These are phyloP conservation scores for Bryoerythrophyllum caledonicum DNA, from an alignment of 225 moss, liverwort and hornwort species.

Conservation along the genomic window DNA sequence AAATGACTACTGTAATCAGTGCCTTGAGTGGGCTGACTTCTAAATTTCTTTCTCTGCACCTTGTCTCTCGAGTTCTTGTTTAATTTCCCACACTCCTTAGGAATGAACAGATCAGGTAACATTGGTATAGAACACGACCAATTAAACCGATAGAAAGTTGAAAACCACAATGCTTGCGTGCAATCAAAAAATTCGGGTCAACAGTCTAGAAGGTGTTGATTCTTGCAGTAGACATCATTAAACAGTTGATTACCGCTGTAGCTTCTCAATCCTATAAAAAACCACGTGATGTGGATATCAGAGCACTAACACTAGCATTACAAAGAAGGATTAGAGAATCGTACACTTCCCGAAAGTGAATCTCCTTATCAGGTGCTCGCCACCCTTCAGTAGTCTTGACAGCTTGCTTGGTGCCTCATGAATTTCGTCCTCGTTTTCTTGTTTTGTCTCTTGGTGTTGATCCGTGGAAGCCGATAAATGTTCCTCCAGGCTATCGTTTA, in stretches of 20 bases:
- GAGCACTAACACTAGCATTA: constrained; percentile 13
- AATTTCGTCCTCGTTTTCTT: constrained; percentile 26
- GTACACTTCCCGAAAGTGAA: constrained; percentile 65
- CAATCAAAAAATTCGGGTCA: constrained; percentile 15
- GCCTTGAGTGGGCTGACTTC: background rate
- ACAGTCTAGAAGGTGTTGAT: constrained; percentile 10
- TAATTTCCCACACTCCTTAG: constrained; percentile 23
- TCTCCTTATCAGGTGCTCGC: constrained; percentile 48
- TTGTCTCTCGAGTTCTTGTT: constrained; percentile 23
- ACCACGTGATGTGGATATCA: background rate
- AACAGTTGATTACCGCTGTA: constrained; percentile 15
- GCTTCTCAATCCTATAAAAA: constrained; percentile 11
- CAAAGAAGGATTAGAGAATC: constrained; percentile 49
- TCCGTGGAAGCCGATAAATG: constrained; percentile 16
- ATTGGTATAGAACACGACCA: constrained; percentile 15
- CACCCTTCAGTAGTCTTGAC: constrained; percentile 42
- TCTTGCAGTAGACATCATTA: constrained; percentile 9
- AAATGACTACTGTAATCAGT: constrained; percentile 1
- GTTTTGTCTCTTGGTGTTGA: constrained; percentile 14
- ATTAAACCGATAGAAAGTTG: constrained; percentile 13
- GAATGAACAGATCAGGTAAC: constrained; percentile 14
- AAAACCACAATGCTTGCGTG: constrained; percentile 3
- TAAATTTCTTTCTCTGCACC: constrained; percentile 21
- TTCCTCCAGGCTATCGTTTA: constrained; percentile 18
- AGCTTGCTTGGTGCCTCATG: constrained; percentile 33